A percentile compares a stretch with the other conserved stretches of the same genome.
Evolutionary conservation across 2,329 filamentous ascomycete species (phyloP).

Genomic region (Pseudofabraea citricarpa): DNA sequence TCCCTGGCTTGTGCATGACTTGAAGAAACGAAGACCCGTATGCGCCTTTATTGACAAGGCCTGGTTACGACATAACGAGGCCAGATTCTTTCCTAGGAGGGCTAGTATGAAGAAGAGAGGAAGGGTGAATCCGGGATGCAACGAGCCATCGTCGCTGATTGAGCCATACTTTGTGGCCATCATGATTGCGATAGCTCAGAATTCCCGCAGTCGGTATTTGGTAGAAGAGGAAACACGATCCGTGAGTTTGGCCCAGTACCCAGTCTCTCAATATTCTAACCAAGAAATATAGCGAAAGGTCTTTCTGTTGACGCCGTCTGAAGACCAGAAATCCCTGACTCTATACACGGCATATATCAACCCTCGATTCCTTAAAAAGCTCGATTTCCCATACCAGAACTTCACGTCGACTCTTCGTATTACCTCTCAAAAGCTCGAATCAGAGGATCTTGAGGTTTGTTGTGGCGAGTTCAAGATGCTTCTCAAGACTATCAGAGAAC

Average conservation of each 20-base stretch:
- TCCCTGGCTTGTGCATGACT: neutral
- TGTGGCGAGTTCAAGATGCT: too few relatives aligned
- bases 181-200: neutral
- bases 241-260: neutral
- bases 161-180: neutral
- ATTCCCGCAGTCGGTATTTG: neutral
- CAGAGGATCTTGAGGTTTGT: too few relatives aligned
- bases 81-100: neutral
- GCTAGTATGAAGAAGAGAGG: neutral
- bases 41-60: neutral
- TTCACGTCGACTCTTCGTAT: too few relatives aligned
- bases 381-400: too few relatives aligned
- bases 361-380: too few relatives aligned
- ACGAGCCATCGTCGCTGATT: neutral
- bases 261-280: too few relatives aligned
- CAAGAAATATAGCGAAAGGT: too few relatives aligned
- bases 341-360: too few relatives aligned
- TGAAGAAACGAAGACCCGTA: neutral
- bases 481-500: too few relatives aligned
- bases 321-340: too few relatives aligned
- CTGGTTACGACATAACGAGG: neutral
- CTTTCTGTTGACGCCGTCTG: too few relatives aligned
- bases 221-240: neutral
- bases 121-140: neutral
- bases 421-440: too few relatives aligned